These are phyloP conservation scores for Paraphaeosphaeria minitans DNA, from an alignment of 2,329 filamentous ascomycete genomes.

Conservation along the genomic window DNA sequence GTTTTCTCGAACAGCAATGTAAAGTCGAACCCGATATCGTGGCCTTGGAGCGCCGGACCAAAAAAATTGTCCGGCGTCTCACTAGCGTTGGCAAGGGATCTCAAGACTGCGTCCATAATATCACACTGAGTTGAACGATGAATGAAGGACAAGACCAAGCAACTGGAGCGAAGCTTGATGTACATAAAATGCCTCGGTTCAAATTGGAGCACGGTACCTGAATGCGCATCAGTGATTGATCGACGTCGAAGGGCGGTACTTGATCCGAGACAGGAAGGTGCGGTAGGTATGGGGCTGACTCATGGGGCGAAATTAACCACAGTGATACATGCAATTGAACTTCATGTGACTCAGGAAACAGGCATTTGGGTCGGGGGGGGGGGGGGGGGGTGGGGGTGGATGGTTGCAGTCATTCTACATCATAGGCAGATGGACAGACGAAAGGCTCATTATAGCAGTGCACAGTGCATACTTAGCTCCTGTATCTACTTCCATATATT, in stretches of 20 bases:
- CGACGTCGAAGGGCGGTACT: background rate
- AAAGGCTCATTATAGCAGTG: background rate
- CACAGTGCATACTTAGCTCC: background rate
- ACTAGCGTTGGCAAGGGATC: background rate
- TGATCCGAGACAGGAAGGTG: background rate
- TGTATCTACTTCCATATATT: background rate
- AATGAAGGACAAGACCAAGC: background rate
- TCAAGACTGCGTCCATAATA: background rate
- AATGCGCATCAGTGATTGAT: background rate
- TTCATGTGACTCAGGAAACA: background rate
- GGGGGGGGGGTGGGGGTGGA: too few relatives aligned
- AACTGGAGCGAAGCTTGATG: background rate
- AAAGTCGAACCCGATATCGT: constrained; percentile 10
- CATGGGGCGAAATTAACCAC: background rate
- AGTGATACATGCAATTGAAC: background rate
- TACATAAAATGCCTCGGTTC: background rate
- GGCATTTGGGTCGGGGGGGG: too few relatives aligned
- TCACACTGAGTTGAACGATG: background rate
- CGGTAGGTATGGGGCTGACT: background rate
- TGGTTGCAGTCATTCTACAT: too few relatives aligned
- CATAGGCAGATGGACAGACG: background rate
- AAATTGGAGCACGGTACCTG: background rate
- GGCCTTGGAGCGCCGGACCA: constrained; percentile 7
- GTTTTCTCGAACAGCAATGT: constrained; percentile 14
- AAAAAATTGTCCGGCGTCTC: constrained; percentile 1